A percentile compares a stretch with the other conserved stretches of the same genome.
phyloP scores from a whole-genome alignment of 2,329 filamentous ascomycete genomes.

The Juglanconis oblonga region DNA sequence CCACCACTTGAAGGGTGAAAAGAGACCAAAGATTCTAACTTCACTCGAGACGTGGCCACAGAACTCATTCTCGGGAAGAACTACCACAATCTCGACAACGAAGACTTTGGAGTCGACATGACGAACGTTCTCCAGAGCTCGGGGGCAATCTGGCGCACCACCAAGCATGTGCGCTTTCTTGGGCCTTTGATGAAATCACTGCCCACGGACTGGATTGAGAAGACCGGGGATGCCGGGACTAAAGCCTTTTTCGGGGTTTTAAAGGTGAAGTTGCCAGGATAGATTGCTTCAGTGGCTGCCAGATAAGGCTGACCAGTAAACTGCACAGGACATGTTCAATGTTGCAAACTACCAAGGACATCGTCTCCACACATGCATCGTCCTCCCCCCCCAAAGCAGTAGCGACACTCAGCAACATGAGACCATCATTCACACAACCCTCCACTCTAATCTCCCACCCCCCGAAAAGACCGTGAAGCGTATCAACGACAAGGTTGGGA shows the following conservation, averaged over 20 bases:
- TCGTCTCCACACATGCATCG: too few species aligned
- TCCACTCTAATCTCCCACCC: constrained; percentile 28
- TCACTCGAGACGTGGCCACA: constrained; percentile 15
- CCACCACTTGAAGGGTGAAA: too few species aligned
- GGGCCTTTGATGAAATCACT: constrained; percentile 15
- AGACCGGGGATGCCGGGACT: neutral
- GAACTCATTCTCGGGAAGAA: constrained; percentile 18
- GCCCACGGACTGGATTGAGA: constrained; percentile 7
- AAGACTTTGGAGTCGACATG: constrained; percentile 16
- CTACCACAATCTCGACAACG: constrained; percentile 14
- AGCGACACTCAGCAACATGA: constrained; percentile 7
- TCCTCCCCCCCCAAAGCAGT: too few species aligned
- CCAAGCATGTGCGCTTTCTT: constrained; percentile 20
- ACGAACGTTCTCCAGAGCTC: constrained; percentile 4
- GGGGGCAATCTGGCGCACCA: constrained; percentile 17
- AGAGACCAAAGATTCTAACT: neutral
- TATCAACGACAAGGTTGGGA: constrained; percentile 30
- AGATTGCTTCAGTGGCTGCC: neutral
- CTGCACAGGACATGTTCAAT: neutral
- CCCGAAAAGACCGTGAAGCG: constrained; percentile 31
- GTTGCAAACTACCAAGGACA: constrained; percentile 4
- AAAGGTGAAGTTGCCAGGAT: neutral
- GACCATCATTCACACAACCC: constrained; percentile 32
- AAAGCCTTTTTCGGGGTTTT: constrained; percentile 7
- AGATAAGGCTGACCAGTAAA: neutral